These are phyloP conservation scores for Sordariomycetes sp. DNA, from an alignment of 2,329 filamentous ascomycete species.

Conservation along the genomic window DNA sequence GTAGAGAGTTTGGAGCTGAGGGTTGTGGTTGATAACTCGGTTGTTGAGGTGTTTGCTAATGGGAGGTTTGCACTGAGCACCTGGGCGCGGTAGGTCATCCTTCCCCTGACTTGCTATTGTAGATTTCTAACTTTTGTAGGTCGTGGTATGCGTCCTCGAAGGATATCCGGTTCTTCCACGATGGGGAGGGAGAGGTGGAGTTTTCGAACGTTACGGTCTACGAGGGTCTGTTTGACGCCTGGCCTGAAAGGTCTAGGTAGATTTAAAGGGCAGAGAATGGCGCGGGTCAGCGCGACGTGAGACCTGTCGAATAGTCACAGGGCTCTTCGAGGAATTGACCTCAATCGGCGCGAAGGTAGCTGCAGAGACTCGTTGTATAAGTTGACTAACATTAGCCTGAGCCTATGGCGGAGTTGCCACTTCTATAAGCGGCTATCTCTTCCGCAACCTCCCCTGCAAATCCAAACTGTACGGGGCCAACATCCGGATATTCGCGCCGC, in stretches of 20 bases:
- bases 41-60: conserved; percentile 28
- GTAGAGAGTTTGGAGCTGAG: conserved; percentile 27
- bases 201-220: conserved; percentile 21
- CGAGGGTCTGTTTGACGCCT: conserved; percentile 25
- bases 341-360: too few relatives aligned
- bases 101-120: not conserved
- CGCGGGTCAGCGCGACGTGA: too few relatives aligned
- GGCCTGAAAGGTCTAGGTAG: conserved; percentile 15
- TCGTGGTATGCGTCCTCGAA: conserved; percentile 23
- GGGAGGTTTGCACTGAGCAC: conserved; percentile 28
- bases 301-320: too few relatives aligned
- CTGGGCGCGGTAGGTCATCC: conserved; percentile 25
- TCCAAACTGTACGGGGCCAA: too few relatives aligned
- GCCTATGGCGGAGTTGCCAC: too few relatives aligned
- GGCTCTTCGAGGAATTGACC: too few relatives aligned
- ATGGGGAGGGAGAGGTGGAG: conserved; percentile 17
- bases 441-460: too few relatives aligned
- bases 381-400: too few relatives aligned
- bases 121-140: conserved; percentile 13
- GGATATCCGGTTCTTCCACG: conserved; percentile 22
- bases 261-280: not conserved
- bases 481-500: too few relatives aligned
- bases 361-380: too few relatives aligned
- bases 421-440: too few relatives aligned
- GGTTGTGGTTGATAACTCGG: conserved; percentile 26